These are phyloP conservation scores for Stylonectria norvegica DNA, from an alignment of 2,329 filamentous ascomycete genomes.

Conservation along the genomic window DNA sequence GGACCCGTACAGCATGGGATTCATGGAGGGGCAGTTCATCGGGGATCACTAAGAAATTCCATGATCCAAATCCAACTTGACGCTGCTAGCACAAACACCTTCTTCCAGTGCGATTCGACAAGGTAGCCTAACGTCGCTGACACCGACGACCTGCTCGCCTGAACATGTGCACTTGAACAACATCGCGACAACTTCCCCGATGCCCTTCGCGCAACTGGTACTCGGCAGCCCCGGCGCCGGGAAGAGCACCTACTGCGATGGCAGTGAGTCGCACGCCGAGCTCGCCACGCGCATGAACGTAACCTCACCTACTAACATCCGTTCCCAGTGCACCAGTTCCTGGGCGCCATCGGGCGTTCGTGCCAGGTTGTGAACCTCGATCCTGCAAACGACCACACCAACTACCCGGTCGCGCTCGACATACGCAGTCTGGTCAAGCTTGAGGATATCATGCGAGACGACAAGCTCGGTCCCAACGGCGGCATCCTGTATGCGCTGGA, in stretches of 20 bases:
- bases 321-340: constrained; percentile 87
- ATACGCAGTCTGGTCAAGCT: constrained; percentile 85
- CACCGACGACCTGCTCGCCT: too few relatives aligned
- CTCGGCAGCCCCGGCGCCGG: constrained; percentile 93
- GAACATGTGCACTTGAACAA: constrained; percentile 26
- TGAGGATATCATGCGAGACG: constrained; percentile 92
- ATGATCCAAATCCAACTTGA: too few relatives aligned
- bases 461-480: constrained; percentile 87
- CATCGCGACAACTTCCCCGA: constrained; percentile 29
- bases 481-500: constrained; percentile 91
- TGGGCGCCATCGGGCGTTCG: constrained; percentile 90
- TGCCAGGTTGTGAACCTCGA: constrained; percentile 96
- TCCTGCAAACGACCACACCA: constrained; percentile 90
- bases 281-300: background rate
- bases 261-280: constrained; percentile 54
- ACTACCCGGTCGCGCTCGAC: constrained; percentile 85
- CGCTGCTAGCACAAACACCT: too few relatives aligned
- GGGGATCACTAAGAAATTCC: too few relatives aligned
- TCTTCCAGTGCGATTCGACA: too few relatives aligned
- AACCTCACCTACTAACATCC: constrained; percentile 2
- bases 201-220: constrained; percentile 72
- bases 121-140: too few relatives aligned
- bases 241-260: constrained; percentile 98
- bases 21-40: too few relatives aligned
- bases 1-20: constrained; percentile 18